Base-by-base conservation (phyloP, 352 stramenopile genomes). In the Phytopythium chamaehyphon region DNA sequence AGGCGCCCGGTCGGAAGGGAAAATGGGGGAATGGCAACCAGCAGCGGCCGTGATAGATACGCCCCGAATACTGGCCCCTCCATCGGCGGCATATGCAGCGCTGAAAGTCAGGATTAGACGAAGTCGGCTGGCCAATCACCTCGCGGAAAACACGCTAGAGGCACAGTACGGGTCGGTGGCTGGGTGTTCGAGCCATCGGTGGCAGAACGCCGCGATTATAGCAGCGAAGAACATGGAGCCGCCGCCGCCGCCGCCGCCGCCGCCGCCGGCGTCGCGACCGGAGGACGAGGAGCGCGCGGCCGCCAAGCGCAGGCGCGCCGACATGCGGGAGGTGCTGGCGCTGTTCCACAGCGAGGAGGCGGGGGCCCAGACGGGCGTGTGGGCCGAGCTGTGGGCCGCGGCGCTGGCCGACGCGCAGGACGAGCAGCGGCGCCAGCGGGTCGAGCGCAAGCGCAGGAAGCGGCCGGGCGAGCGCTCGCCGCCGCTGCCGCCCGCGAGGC, bases 301-400 rank as follows among this genome's bases (percentile, higher is more conserved):
- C 15, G 40, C 45, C 36, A 69, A 57, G 53, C 55, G 24, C 1
- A 82, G 75, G 55, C 71, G 66, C 42, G 69, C 83, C 50, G 79
- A 90, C 52, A 82, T 87, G 37, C 76, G 76, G n/a, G 74, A 88
- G 38, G 77, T 88, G 33, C 49, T 88, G 31, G 53, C 72, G 52
- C 67, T 88, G 21, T 87, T 90, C 47, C 74, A 90, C 47, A 61
- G 69, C 24, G 59, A 71, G 8, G 9, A 12, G 15, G 45, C 31
- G 48, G 64, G 76, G 38, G 59, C n/a, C n/a, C n/a, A n/a, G n/a
- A n/a, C 64, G 44, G 50, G 50, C 24, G 53, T 48, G 51, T 88
- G 77, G 80, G 61, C 59, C 19, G 33, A 51, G 6, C 51, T 90
- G 26, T 86, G 65, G 62, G 61, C 79, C 28, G 52, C 66, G 43